Percentiles rank a stretch among this genome's conserved stretches.
Evolutionary conservation across 768 basidiomycete species (phyloP).

Genomic region (Candolleomyces efflorescens): DNA sequence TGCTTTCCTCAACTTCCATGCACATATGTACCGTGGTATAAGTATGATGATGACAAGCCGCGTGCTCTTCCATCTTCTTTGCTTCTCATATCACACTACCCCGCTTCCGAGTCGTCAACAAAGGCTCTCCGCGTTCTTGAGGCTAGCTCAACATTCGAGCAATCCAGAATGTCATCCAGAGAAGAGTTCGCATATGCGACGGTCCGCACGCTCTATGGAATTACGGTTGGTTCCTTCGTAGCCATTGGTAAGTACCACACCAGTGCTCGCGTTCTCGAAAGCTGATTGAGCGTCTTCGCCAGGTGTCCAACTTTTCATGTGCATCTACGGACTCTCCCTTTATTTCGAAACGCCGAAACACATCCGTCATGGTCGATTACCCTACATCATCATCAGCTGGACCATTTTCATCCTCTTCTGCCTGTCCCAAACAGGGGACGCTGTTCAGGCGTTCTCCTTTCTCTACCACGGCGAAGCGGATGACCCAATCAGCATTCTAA

Average conservation of each 20-base stretch:
- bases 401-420: not conserved
- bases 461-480: not conserved
- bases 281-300: not conserved
- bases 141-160: too few relatives aligned
- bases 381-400: conserved; percentile 3
- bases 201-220: not conserved
- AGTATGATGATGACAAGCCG: too few relatives aligned
- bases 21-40: too few relatives aligned
- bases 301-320: conserved; percentile 9
- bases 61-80: too few relatives aligned
- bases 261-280: not conserved
- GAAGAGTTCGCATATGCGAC: not conserved
- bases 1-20: too few relatives aligned
- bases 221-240: not conserved
- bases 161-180: not conserved
- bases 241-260: not conserved
- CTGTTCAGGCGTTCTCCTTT: not conserved
- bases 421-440: not conserved
- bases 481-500: not conserved
- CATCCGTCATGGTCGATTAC: not conserved
- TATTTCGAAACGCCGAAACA: conserved; percentile 4
- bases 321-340: conserved; percentile 1
- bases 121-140: too few relatives aligned
- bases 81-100: too few relatives aligned
- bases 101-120: too few relatives aligned